Evolutionary conservation across 768 basidiomycete genomes (phyloP).

Genomic region (Mycena chlorophos): DNA sequence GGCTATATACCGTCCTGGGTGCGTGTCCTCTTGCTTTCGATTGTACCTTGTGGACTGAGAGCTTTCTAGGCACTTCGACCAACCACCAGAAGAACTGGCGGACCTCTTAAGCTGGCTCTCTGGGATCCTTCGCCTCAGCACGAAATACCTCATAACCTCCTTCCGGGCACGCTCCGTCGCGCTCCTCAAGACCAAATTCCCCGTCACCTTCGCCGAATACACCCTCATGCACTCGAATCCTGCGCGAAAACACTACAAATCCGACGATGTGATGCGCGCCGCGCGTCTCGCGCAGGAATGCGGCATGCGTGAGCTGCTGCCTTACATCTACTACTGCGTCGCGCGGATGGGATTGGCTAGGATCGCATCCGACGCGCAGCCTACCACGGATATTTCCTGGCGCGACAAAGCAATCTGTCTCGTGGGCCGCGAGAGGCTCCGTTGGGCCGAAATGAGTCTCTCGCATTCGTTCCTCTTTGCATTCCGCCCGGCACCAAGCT

Average conservation of each 20-base stretch:
- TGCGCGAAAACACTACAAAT: conserved; percentile 32
- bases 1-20: conserved; percentile 55
- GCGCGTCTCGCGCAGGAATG: conserved; percentile 45
- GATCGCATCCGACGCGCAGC: conserved; percentile 34
- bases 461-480: conserved; percentile 45
- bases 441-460: conserved; percentile 41
- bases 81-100: conserved; percentile 41
- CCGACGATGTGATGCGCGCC: conserved; percentile 44
- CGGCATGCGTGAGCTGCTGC: conserved; percentile 41
- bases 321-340: conserved; percentile 52
- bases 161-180: conserved; percentile 54
- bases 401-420: conserved; percentile 39
- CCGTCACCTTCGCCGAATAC: conserved; percentile 41
- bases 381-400: conserved; percentile 39
- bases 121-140: conserved; percentile 61
- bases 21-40: conserved; percentile 13
- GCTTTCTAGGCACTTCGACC: conserved; percentile 37
- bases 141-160: conserved; percentile 58
- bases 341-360: conserved; percentile 42
- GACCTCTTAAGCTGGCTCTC: conserved; percentile 46
- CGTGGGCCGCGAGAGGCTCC: conserved; percentile 42
- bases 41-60: background rate
- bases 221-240: conserved; percentile 25
- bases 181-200: conserved; percentile 44
- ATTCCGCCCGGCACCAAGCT: conserved; percentile 35